Conservation (phyloP, 1,139 yeast species). For the Maudiozyma humilis region DNA sequence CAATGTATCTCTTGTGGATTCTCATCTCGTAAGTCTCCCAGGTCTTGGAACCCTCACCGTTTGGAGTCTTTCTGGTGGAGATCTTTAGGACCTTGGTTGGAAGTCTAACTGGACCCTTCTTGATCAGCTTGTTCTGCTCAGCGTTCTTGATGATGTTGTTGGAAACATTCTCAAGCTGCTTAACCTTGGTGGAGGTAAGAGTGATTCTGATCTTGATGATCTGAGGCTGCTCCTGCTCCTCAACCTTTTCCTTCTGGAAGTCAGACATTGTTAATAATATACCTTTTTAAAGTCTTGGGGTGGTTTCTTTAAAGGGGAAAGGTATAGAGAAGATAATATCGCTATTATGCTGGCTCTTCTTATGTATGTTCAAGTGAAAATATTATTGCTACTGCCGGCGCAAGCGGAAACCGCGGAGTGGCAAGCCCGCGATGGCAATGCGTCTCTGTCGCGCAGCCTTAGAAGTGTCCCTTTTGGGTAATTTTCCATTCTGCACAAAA, state of each 20-base stretch:
- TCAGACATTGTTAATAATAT: slow-evolving; percentile 55
- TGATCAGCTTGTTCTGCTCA: slow-evolving; percentile 67
- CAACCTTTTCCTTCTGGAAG: slow-evolving; percentile 76
- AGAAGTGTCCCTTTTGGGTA: too few relatives aligned
- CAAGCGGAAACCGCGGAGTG: too few relatives aligned
- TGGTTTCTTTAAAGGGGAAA: not conserved
- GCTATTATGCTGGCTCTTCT: too few relatives aligned
- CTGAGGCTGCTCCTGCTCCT: slow-evolving; percentile 73
- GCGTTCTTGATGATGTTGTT: slow-evolving; percentile 87
- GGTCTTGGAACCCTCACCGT: slow-evolving; percentile 99
- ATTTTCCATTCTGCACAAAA: too few relatives aligned
- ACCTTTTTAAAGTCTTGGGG: slow-evolving; percentile 33
- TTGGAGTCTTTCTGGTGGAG: slow-evolving; percentile 99
- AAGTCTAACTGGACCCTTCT: slow-evolving; percentile 98
- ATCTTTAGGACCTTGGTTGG: slow-evolving; percentile 98
- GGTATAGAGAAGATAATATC: too few relatives aligned
- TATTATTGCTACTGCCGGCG: too few relatives aligned
- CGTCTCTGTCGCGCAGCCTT: too few relatives aligned
- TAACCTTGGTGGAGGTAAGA: slow-evolving; percentile 97
- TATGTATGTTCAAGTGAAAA: too few relatives aligned
- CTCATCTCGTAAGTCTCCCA: slow-evolving; percentile 99
- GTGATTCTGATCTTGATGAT: slow-evolving; percentile 98
- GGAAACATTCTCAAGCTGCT: slow-evolving; percentile 92
- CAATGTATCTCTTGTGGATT: slow-evolving; percentile 99
- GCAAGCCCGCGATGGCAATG: too few relatives aligned